phyloP scores from a whole-genome alignment of 768 basidiomycete genomes.

The Coprinellus micaceus region DNA sequence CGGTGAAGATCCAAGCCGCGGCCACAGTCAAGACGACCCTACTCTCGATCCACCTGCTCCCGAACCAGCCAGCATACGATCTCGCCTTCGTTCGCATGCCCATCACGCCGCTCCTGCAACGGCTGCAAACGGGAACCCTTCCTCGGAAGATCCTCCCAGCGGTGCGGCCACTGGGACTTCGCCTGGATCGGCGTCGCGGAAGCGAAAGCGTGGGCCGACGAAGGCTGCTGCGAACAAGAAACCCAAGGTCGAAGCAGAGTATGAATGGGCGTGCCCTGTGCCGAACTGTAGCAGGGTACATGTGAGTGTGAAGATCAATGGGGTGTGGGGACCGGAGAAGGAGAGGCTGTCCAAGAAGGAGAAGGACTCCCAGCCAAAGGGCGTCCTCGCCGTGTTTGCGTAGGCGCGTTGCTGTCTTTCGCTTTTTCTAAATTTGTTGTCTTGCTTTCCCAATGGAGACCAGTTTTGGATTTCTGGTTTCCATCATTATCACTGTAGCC shows the following conservation, averaged over 20 bases:
- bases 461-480: no score
- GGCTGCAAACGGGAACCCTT: not conserved
- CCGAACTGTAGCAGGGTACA: slow-evolving; percentile 51
- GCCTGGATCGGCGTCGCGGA: slow-evolving; percentile 13
- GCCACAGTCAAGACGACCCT: not conserved
- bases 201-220: slow-evolving; percentile 16
- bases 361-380: slow-evolving; percentile 24
- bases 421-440: not conserved
- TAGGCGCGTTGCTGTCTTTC: slow-evolving; percentile 13
- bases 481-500: no score
- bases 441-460: not conserved
- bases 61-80: slow-evolving; percentile 38
- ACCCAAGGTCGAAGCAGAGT: slow-evolving; percentile 42
- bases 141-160: not conserved
- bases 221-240: slow-evolving; percentile 26
- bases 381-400: slow-evolving; percentile 43
- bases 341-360: slow-evolving; percentile 18
- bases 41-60: not conserved
- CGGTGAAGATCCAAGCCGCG: slow-evolving; percentile 12
- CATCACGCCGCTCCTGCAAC: slow-evolving; percentile 13
- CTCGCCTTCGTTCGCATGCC: slow-evolving; percentile 52
- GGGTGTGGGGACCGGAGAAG: slow-evolving; percentile 59
- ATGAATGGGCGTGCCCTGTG: slow-evolving; percentile 67
- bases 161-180: no score
- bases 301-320: slow-evolving; percentile 53